Percentiles rank a stretch among this genome's conserved stretches.
Conservation (phyloP, 164 flowering plant genomes). For the Chimonanthus praecox region DNA sequence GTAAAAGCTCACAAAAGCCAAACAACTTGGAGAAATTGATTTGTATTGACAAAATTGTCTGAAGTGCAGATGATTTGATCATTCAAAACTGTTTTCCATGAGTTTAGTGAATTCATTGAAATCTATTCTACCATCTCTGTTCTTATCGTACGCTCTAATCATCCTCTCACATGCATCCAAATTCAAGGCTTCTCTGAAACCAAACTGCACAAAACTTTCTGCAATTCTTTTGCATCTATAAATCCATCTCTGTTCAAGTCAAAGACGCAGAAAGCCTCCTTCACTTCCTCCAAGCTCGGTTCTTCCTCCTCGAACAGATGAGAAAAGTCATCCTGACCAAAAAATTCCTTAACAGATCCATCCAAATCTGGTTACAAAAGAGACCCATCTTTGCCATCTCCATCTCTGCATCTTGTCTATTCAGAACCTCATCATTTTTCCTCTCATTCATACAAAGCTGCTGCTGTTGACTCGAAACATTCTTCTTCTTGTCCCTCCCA, state of each 20-base stretch:
- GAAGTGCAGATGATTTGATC: no score
- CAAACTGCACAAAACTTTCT: slow-evolving; percentile 29
- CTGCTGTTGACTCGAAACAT: neutral
- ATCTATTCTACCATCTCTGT: slow-evolving; percentile 34
- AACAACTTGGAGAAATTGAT: no score
- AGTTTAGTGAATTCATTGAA: slow-evolving; percentile 23
- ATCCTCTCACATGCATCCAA: slow-evolving; percentile 1
- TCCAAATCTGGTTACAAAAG: neutral
- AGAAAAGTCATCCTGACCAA: slow-evolving; percentile 20
- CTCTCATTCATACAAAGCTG: slow-evolving; percentile 6
- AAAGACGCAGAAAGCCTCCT: slow-evolving; percentile 22
- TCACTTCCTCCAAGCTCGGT: slow-evolving; percentile 11
- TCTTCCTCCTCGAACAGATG: slow-evolving; percentile 16
- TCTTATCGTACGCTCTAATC: slow-evolving; percentile 30
- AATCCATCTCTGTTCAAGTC: slow-evolving; percentile 49
- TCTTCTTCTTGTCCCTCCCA: slow-evolving; percentile 1
- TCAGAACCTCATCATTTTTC: slow-evolving; percentile 18
- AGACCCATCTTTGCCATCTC: slow-evolving; percentile 24
- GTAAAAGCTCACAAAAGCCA: no score
- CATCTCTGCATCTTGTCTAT: slow-evolving; percentile 10
- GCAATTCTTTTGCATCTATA: slow-evolving; percentile 34
- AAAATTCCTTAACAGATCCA: slow-evolving; percentile 12
- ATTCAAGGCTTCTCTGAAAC: slow-evolving; percentile 20
- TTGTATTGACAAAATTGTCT: no score
- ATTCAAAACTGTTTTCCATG: slow-evolving; percentile 27